phyloP scores from a whole-genome alignment of 768 basidiomycete genomes.

The Auriculariales sp. region DNA sequence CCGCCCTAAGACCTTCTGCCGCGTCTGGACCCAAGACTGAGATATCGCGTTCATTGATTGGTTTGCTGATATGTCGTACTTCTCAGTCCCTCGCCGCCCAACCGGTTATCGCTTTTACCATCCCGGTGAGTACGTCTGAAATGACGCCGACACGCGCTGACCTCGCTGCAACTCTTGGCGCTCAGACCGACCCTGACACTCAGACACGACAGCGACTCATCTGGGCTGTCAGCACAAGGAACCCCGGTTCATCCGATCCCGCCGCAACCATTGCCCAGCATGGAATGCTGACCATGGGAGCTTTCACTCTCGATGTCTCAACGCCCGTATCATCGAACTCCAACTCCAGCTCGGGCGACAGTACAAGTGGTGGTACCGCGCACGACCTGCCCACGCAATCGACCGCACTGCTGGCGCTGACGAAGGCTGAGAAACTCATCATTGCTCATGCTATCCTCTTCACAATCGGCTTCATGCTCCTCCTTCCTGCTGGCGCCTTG shows the following conservation, averaged over 20 bases:
- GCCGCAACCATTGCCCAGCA: conserved; percentile 38
- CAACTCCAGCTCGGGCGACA: too few species aligned
- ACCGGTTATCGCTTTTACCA: conserved; percentile 34
- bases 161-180: background rate
- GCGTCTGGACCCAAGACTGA: too few species aligned
- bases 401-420: conserved; percentile 18
- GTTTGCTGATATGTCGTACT: conserved; percentile 8
- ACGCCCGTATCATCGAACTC: too few species aligned
- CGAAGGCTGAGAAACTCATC: conserved; percentile 33
- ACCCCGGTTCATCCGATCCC: conserved; percentile 30
- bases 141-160: too few species aligned
- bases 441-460: conserved; percentile 41
- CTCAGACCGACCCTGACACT: background rate
- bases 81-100: conserved; percentile 16
- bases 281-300: background rate
- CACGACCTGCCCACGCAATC: conserved; percentile 1
- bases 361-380: too few species aligned
- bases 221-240: conserved; percentile 38
- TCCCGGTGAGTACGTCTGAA: conserved; percentile 28
- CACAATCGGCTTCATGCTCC: conserved; percentile 33
- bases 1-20: too few species aligned
- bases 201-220: conserved; percentile 32
- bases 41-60: too few species aligned
- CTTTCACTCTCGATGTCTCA: background rate
- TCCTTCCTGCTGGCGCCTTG: conserved; percentile 39